Conservation (phyloP, 768 basidiomycete genomes). For the Multifurca ochricompacta region DNA sequence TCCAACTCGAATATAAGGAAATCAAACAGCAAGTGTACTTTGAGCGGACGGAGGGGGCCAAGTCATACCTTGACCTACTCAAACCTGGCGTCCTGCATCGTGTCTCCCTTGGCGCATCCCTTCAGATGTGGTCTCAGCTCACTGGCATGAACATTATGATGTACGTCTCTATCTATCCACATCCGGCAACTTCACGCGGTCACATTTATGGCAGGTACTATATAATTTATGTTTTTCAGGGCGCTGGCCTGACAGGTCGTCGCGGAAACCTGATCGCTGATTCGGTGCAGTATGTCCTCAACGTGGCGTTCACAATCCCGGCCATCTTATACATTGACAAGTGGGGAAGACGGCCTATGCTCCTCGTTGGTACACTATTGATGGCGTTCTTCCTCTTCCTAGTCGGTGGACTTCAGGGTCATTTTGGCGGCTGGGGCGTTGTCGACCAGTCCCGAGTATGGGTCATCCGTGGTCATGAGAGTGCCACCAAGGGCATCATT, state of each 20-base stretch:
- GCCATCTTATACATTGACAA: constrained; percentile 60
- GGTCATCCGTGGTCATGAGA: constrained; percentile 50
- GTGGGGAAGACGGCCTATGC: constrained; percentile 75
- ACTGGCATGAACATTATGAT: constrained; percentile 81
- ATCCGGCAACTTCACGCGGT: no score
- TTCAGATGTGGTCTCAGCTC: constrained; percentile 78
- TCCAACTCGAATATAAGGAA: constrained; percentile 62
- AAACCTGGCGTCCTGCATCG: constrained; percentile 62
- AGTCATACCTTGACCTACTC: constrained; percentile 58
- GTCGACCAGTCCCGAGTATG: constrained; percentile 40
- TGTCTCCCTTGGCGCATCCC: constrained; percentile 57
- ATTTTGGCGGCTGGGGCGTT: constrained; percentile 55
- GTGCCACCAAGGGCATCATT: constrained; percentile 62
- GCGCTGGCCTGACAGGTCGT: constrained; percentile 66
- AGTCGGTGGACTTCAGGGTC: constrained; percentile 67
- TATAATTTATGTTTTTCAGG: constrained; percentile 64
- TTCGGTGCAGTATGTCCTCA: constrained; percentile 50
- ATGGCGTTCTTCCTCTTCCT: constrained; percentile 77
- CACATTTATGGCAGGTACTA: constrained; percentile 48
- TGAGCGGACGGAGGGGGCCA: constrained; percentile 64
- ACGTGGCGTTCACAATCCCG: constrained; percentile 36
- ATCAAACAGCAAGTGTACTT: constrained; percentile 49
- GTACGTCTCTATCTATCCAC: constrained; percentile 38
- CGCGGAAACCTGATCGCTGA: constrained; percentile 70
- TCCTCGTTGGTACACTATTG: constrained; percentile 52